Percentiles rank a stretch among this genome's conserved stretches.
phyloP scores from a whole-genome alignment of 371 early-diverging fungal species.

The Cokeromyces recurvatus region DNA sequence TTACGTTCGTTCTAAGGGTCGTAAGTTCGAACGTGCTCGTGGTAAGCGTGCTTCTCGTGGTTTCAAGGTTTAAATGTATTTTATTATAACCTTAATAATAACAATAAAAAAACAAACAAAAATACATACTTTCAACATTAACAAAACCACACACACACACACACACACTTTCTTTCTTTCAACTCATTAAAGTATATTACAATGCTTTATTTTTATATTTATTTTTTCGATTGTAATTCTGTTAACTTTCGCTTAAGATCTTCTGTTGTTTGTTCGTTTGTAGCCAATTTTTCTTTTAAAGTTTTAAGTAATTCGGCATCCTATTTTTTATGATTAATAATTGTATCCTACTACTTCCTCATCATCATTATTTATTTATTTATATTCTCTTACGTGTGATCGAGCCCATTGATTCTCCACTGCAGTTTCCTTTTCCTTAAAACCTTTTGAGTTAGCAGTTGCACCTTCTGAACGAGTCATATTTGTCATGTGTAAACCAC shows the following conservation, averaged over 20 bases:
- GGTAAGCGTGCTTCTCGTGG: constrained; percentile 96
- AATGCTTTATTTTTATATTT: too few relatives aligned
- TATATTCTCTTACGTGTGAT: constrained; percentile 20
- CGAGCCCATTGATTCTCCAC: constrained; percentile 44
- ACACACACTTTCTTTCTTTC: too few relatives aligned
- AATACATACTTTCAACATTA: too few relatives aligned
- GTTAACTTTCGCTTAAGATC: constrained; percentile 21
- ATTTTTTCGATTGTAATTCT: constrained; percentile 1
- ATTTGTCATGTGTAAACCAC: constrained; percentile 10
- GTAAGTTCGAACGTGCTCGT: constrained; percentile 99
- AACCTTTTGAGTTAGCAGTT: constrained; percentile 25
- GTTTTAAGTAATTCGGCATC: constrained; percentile 36
- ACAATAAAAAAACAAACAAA: too few relatives aligned
- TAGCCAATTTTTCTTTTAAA: constrained; percentile 23
- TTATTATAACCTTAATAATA: too few relatives aligned
- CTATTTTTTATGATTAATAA: constrained; percentile 18
- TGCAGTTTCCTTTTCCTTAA: constrained; percentile 40
- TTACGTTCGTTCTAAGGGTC: constrained; percentile 97
- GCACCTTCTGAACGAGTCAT: constrained; percentile 25
- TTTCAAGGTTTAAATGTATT: constrained; percentile 74
- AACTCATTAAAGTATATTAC: too few relatives aligned
- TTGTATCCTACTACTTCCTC: too few relatives aligned
- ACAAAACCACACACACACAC: too few relatives aligned
- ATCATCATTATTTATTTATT: too few relatives aligned
- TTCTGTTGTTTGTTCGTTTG: constrained; percentile 24